Evolutionary conservation across 129 eudicot genomes (phyloP).

Genomic region (Logfia minima): DNA sequence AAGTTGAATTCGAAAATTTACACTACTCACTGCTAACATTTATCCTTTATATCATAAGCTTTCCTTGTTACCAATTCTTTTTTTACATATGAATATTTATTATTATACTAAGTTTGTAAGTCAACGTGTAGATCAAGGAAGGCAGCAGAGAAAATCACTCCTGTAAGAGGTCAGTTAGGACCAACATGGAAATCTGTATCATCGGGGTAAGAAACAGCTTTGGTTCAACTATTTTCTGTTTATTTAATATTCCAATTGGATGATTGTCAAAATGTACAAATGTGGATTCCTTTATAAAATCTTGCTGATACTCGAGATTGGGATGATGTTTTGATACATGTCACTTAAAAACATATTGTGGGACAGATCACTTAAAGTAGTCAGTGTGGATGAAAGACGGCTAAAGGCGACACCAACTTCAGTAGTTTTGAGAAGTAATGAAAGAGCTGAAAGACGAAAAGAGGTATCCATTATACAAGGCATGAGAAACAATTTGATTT

Average conservation of each 20-base stretch:
- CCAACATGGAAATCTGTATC: constrained; percentile 54
- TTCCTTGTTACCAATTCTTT: neutral
- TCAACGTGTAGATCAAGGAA: constrained; percentile 47
- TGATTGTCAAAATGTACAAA: neutral
- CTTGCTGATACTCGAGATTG: neutral
- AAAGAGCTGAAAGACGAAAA: constrained; percentile 57
- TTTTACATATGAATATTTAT: neutral
- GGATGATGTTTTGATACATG: neutral
- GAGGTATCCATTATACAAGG: constrained; percentile 46
- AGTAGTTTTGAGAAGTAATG: constrained; percentile 48
- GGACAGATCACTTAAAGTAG: constrained; percentile 48
- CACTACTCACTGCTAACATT: neutral
- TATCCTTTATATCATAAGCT: neutral
- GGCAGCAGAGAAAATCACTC: constrained; percentile 45
- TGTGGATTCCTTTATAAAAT: neutral
- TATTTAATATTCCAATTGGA: neutral
- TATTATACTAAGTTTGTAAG: neutral
- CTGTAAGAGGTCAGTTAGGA: constrained; percentile 50
- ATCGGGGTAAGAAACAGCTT: constrained; percentile 43
- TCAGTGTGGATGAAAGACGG: constrained; percentile 38
- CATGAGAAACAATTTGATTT: neutral
- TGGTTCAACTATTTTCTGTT: constrained; percentile 1
- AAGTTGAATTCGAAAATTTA: neutral
- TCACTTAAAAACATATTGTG: neutral
- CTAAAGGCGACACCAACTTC: constrained; percentile 42